Conservation (phyloP, 2,329 filamentous ascomycete species). For the Magnaporthiopsis rhizophila region DNA sequence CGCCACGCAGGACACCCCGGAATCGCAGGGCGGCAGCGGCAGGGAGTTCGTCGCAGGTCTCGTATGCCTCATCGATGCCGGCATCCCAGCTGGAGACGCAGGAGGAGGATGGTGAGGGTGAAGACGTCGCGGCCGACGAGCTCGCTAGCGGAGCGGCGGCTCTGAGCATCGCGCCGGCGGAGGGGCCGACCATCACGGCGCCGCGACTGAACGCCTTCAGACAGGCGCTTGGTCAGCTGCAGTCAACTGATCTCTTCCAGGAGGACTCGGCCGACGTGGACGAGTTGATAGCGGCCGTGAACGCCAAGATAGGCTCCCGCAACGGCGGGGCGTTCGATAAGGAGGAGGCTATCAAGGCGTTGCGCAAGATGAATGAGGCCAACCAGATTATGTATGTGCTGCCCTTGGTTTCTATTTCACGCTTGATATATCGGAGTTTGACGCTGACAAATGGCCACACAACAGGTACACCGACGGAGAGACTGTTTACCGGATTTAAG, state of each 20-base stretch:
- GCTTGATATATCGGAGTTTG: neutral
- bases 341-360: constrained; percentile 66
- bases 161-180: constrained; percentile 27
- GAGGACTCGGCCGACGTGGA: constrained; percentile 75
- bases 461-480: constrained; percentile 52
- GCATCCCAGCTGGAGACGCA: constrained; percentile 58
- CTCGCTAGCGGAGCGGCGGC: constrained; percentile 34
- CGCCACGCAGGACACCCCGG: constrained; percentile 33
- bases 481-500: constrained; percentile 61
- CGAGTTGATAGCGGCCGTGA: constrained; percentile 71
- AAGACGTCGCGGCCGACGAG: constrained; percentile 32
- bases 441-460: constrained; percentile 2
- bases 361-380: constrained; percentile 69
- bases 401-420: neutral
- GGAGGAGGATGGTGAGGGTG: constrained; percentile 17
- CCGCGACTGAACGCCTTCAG: constrained; percentile 69
- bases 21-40: constrained; percentile 18
- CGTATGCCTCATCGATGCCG: constrained; percentile 72
- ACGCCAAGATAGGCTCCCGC: constrained; percentile 52
- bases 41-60: constrained; percentile 46
- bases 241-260: constrained; percentile 75
- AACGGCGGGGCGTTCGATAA: constrained; percentile 56
- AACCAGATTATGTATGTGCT: constrained; percentile 86
- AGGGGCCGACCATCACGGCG: constrained; percentile 36
- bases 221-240: constrained; percentile 70